phyloP scores from a whole-genome alignment of 352 stramenopile genomes.

The Globisporangium camurandrum region DNA sequence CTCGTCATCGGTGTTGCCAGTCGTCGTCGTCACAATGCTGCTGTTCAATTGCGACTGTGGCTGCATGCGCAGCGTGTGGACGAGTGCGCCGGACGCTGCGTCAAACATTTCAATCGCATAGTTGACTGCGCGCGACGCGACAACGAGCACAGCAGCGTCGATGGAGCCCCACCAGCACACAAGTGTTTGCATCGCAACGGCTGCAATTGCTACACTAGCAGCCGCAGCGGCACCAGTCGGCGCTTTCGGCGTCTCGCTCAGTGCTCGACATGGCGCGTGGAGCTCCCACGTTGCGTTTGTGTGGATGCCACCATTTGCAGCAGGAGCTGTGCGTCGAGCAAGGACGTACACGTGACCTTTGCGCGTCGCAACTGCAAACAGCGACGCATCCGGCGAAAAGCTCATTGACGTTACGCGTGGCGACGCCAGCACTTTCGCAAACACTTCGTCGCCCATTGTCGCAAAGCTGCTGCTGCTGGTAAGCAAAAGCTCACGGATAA shows the following conservation, averaged over 20 bases:
- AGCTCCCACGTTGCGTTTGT: conserved; percentile 18
- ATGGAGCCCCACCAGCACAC: conserved; percentile 33
- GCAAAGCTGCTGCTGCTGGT: background rate
- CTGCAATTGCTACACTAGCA: conserved; percentile 9
- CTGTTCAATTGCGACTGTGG: background rate
- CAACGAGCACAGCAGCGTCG: conserved; percentile 22
- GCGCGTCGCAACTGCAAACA: conserved; percentile 36
- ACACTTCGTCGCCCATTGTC: conserved; percentile 17
- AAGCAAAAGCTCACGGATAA: conserved; percentile 20
- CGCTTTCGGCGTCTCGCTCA: conserved; percentile 41
- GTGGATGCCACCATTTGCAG: too few relatives aligned
- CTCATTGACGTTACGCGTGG: conserved; percentile 47
- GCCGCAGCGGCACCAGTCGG: background rate
- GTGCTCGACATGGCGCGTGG: conserved; percentile 16
- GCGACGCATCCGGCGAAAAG: conserved; percentile 26
- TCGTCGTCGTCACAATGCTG: background rate
- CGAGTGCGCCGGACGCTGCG: conserved; percentile 21
- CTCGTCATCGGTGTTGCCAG: too few relatives aligned
- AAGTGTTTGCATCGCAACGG: conserved; percentile 35
- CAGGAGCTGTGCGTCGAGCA: background rate
- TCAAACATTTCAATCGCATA: conserved; percentile 45
- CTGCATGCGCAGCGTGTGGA: conserved; percentile 38
- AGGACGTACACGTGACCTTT: conserved; percentile 68
- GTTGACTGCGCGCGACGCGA: conserved; percentile 26
- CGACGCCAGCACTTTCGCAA: conserved; percentile 32